phyloP scores from a whole-genome alignment of 1,284 basidiomycete genomes.

The Ustilago bromivora region DNA sequence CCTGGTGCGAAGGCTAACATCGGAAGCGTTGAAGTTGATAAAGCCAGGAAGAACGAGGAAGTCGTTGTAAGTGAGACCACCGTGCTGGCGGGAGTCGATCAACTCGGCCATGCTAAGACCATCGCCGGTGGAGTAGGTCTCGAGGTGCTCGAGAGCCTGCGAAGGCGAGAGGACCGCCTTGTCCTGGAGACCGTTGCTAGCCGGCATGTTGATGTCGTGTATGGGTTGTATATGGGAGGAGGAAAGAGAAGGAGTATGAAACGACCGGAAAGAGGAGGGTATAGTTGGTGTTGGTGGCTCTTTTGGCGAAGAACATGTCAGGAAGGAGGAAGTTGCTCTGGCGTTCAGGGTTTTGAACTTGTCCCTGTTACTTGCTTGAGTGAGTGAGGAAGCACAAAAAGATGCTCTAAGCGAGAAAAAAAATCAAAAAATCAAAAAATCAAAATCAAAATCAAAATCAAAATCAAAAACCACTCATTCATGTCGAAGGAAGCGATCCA shows the following conservation, averaged over 20 bases:
- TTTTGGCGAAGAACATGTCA: conserved; percentile 43
- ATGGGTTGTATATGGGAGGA: neutral
- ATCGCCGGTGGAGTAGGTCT: conserved; percentile 80
- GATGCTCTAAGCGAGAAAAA: conserved; percentile 11
- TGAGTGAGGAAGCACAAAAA: conserved; percentile 8
- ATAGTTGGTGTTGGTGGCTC: conserved; percentile 42
- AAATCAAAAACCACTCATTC: too few species aligned
- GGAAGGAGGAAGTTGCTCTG: conserved; percentile 17
- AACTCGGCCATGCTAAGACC: conserved; percentile 87
- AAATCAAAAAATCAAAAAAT: neutral
- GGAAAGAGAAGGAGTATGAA: neutral
- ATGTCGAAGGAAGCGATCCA: too few species aligned
- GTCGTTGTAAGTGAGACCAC: conserved; percentile 90
- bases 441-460: neutral
- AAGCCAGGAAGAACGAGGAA: conserved; percentile 80
- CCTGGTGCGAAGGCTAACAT: conserved; percentile 84
- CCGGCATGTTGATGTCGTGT: conserved; percentile 23
- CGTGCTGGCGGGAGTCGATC: conserved; percentile 88
- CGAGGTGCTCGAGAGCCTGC: conserved; percentile 61
- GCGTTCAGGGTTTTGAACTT: conserved; percentile 14
- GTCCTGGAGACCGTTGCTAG: conserved; percentile 45
- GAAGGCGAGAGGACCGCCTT: conserved; percentile 54
- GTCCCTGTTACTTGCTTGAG: neutral
- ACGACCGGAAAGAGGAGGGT: conserved; percentile 7
- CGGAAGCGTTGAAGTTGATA: conserved; percentile 88